These are phyloP conservation scores for Penicillium subrubescens DNA, from an alignment of 495 filamentous ascomycete genomes.

Conservation along the genomic window DNA sequence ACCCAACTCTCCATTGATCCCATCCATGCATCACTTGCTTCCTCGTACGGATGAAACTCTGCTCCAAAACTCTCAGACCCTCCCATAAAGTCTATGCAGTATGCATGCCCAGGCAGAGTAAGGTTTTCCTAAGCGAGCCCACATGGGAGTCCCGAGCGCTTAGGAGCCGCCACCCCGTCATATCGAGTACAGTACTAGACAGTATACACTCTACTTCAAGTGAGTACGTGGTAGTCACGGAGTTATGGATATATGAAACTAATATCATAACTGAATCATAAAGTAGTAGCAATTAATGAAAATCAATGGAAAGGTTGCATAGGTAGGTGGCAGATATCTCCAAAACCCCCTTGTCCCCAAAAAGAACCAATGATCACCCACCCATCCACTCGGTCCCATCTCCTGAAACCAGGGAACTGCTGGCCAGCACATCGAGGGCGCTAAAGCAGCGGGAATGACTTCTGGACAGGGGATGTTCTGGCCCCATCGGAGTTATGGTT, in stretches of 20 bases:
- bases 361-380: not conserved
- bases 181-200: not conserved
- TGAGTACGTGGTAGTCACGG: not conserved
- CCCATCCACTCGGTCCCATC: not conserved
- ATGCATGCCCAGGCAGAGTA: not conserved
- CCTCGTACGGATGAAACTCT: not conserved
- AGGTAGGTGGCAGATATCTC: not conserved
- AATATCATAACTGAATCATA: not conserved
- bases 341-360: not conserved
- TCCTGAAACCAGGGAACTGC: conserved; percentile 1
- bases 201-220: not conserved
- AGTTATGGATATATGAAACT: not conserved
- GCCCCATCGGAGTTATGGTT: conserved; percentile 23
- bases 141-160: conserved; percentile 26
- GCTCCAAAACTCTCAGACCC: not conserved
- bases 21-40: not conserved
- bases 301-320: not conserved
- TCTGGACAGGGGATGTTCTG: not conserved
- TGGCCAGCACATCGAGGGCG: conserved; percentile 8
- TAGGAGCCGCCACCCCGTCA: conserved; percentile 28
- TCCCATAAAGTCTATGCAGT: not conserved
- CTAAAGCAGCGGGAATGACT: conserved; percentile 1
- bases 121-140: conserved; percentile 29
- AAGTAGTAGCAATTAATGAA: not conserved
- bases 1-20: not conserved